Evolutionary conservation across 2,329 filamentous ascomycete genomes (phyloP), one percentile per base, ranked within the genome.

Genomic region (Zalaria sp.): DNA sequence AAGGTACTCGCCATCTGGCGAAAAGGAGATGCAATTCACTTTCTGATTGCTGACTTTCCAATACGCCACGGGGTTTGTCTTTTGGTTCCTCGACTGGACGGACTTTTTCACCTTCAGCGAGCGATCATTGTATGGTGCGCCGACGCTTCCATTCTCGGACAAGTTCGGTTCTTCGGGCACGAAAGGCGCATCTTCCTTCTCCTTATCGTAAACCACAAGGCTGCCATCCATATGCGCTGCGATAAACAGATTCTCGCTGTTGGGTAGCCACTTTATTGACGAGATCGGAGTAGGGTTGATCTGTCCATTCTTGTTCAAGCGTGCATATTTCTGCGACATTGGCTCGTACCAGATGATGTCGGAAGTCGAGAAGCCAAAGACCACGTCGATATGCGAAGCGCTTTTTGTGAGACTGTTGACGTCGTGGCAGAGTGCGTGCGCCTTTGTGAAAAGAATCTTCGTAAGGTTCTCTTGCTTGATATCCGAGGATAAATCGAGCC

Each of bases 321-420:
- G 79, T 3, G 86, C 84, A 61, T 98, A 98, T 57, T 93, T 87
- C 54, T 96, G 89, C 34, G 87, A 89, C 54, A 95, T 84, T 7
- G 91, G 88, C 62, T 98, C 91, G 69, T 91, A 96, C 91, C 91
- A 98, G 47, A 98, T 89, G 38, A 98, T 87, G 60, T 98, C 91
- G 34, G 88, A 87, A 0, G 88, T 93, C 5, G 89, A 95, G 55
- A 94, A 96, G 1, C 91, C 91, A 78, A 98, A 83, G 43, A 94
- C 79, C 18, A 98, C 71, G 57, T 98, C 91, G 35, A 98, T 72
- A 56, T 96, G 89, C 4, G 73, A 77, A 3, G 73, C 58, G 39
- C 77, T 80, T 62, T 89, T 94, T 7, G 88, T 95, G 42, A 83
- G 57, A 35, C 75, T 66, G 57, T 98, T 96, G 35, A 94, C 77